phyloP scores from a whole-genome alignment of 1,284 basidiomycete genomes.

The Malassezia vespertilionis region DNA sequence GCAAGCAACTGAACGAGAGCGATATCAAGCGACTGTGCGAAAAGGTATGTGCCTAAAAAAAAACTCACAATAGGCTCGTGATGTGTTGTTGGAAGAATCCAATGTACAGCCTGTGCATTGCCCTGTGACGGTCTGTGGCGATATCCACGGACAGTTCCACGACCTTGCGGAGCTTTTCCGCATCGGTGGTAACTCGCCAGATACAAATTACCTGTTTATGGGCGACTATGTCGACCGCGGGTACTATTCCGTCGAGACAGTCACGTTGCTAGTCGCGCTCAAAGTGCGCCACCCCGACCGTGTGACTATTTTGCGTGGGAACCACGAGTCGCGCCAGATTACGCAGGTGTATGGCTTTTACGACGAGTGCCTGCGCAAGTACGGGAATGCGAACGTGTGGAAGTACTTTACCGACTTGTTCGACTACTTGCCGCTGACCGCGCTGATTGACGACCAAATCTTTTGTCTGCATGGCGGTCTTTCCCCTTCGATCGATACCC shows the following conservation, averaged over 20 bases:
- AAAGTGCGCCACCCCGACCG: conserved; percentile 97
- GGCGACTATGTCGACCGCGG: conserved; percentile 99
- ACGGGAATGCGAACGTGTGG: conserved; percentile 99
- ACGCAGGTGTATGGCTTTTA: conserved; percentile 99
- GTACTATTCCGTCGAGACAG: conserved; percentile 98
- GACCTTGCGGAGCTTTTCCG: conserved; percentile 98
- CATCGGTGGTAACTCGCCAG: conserved; percentile 96
- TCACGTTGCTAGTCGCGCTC: conserved; percentile 92
- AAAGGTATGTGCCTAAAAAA: conserved; percentile 65
- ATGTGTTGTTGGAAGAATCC: conserved; percentile 70
- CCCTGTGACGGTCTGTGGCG: conserved; percentile 53
- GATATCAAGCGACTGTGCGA: conserved; percentile 98
- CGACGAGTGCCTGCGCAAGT: conserved; percentile 98
- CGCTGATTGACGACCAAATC: conserved; percentile 96
- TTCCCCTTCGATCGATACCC: conserved; percentile 96
- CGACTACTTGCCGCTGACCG: conserved; percentile 91
- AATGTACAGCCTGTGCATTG: conserved; percentile 78
- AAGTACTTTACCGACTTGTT: conserved; percentile 98
- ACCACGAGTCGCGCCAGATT: conserved; percentile 98
- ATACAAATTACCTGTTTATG: conserved; percentile 99
- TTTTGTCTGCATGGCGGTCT: conserved; percentile 98
- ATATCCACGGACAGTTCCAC: conserved; percentile 94
- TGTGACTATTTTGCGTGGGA: conserved; percentile 92
- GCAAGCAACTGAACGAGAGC: conserved; percentile 89
- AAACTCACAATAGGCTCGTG: conserved; percentile 71